A percentile compares a stretch with the other conserved stretches of the same genome.
These are phyloP conservation scores for Pochonia chlamydosporia DNA, from an alignment of 2,329 filamentous ascomycete species.

Conservation along the genomic window DNA sequence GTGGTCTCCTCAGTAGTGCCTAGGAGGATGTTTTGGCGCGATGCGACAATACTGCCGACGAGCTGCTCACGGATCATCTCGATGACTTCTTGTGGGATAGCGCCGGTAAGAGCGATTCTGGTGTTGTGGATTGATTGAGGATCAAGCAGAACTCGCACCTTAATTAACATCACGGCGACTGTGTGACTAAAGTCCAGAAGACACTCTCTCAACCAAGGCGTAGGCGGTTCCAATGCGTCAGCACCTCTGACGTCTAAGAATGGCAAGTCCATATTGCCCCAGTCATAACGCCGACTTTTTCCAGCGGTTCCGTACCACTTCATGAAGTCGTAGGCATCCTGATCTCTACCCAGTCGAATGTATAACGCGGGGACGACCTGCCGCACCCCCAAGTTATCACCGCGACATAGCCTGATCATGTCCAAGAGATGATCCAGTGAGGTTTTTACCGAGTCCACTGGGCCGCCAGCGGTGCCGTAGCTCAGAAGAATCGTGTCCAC, in stretches of 20 bases:
- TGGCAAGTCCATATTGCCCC: conserved; percentile 12
- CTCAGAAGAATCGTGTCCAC: conserved; percentile 23
- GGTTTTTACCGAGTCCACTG: conserved; percentile 19
- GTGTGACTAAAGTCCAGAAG: conserved; percentile 12
- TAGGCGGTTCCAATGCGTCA: conserved; percentile 32
- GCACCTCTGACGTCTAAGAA: conserved; percentile 29
- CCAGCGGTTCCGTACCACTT: conserved; percentile 24
- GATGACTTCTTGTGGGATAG: conserved; percentile 15
- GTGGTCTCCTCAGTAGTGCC: neutral
- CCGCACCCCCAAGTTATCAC: conserved; percentile 38
- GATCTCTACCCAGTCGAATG: conserved; percentile 40
- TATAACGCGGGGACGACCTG: conserved; percentile 32
- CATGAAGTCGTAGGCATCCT: conserved; percentile 40
- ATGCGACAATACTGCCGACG: conserved; percentile 4
- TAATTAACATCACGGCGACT: conserved; percentile 14
- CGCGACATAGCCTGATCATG: conserved; percentile 36
- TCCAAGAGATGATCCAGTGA: conserved; percentile 33
- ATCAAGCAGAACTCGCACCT: conserved; percentile 18
- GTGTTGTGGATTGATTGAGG: conserved; percentile 14
- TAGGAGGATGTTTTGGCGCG: conserved; percentile 6
- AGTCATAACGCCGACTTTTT: conserved; percentile 11
- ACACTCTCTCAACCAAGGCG: too few species aligned
- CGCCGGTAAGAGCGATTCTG: conserved; percentile 3
- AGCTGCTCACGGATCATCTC: conserved; percentile 14
- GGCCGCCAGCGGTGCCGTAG: conserved; percentile 22